Evolutionary conservation across 352 stramenopile genomes (phyloP).

Genomic region (Phytopythium boreale): DNA sequence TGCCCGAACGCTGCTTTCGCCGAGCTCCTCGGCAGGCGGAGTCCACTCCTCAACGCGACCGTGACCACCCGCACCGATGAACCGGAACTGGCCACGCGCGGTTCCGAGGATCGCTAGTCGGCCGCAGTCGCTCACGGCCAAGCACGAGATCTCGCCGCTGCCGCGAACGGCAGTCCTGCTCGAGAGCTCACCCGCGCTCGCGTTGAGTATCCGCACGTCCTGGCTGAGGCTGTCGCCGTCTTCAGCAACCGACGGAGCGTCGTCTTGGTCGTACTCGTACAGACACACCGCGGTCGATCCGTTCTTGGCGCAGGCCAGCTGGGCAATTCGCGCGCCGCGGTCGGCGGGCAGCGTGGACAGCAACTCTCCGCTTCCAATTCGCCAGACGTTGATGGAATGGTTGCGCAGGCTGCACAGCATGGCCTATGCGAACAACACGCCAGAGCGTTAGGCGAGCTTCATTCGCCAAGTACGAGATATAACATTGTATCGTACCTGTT

Average conservation of each 20-base stretch:
- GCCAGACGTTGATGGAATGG: constrained; percentile 3
- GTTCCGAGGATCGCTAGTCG: constrained; percentile 27
- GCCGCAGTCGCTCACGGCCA: constrained; percentile 29
- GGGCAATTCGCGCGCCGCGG: background rate
- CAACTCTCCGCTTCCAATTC: background rate
- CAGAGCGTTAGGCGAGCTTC: background rate
- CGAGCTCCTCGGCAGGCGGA: constrained; percentile 8
- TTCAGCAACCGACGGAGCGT: background rate
- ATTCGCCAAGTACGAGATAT: background rate
- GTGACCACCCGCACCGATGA: constrained; percentile 26
- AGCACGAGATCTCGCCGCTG: constrained; percentile 26
- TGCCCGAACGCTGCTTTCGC: background rate
- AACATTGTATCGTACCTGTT: background rate
- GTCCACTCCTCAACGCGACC: constrained; percentile 30
- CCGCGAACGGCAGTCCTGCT: constrained; percentile 18
- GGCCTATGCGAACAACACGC: background rate
- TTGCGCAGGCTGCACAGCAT: background rate
- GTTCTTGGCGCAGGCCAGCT: constrained; percentile 2
- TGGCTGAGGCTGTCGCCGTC: background rate
- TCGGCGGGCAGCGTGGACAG: background rate
- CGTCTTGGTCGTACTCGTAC: background rate
- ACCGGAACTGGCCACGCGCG: constrained; percentile 24
- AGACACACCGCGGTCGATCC: background rate
- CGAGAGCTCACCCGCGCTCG: constrained; percentile 13
- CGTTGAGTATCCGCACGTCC: constrained; percentile 2